A percentile compares a stretch with the other conserved stretches of the same genome.
Evolutionary conservation across 1,139 yeast species (phyloP).

Genomic region (Candida glucosophila): DNA sequence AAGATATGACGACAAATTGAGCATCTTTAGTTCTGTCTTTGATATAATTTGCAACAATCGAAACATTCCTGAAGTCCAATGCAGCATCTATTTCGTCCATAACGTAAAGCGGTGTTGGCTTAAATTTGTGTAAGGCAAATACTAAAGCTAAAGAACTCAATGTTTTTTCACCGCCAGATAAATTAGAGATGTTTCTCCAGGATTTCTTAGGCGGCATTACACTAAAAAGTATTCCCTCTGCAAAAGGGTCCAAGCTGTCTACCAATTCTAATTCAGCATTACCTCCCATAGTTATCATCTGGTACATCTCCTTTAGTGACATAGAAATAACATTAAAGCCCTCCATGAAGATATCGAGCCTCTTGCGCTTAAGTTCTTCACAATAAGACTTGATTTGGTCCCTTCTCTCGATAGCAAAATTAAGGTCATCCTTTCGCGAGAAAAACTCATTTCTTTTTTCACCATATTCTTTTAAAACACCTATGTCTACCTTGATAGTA

Average conservation of each 20-base stretch:
- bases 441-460: constrained; percentile 56
- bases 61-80: constrained; percentile 90
- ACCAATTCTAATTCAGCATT: constrained; percentile 95
- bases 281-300: constrained; percentile 98
- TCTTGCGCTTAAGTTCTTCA: constrained; percentile 63
- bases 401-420: constrained; percentile 56
- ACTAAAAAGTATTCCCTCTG: constrained; percentile 92
- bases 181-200: constrained; percentile 90
- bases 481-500: constrained; percentile 60
- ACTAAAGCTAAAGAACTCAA: constrained; percentile 91
- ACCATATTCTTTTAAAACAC: constrained; percentile 71
- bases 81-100: constrained; percentile 99
- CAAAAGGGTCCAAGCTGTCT: constrained; percentile 94
- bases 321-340: constrained; percentile 84
- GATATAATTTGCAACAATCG: constrained; percentile 94
- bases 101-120: constrained; percentile 95
- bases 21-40: constrained; percentile 94
- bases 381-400: constrained; percentile 55
- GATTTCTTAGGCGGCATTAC: constrained; percentile 99
- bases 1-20: constrained; percentile 89
- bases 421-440: constrained; percentile 56
- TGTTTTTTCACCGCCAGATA: constrained; percentile 98
- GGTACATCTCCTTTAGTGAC: constrained; percentile 93
- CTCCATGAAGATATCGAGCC: constrained; percentile 86
- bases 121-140: constrained; percentile 91